phyloP scores from a whole-genome alignment of 768 basidiomycete species.

The Russula griseocarnosa region DNA sequence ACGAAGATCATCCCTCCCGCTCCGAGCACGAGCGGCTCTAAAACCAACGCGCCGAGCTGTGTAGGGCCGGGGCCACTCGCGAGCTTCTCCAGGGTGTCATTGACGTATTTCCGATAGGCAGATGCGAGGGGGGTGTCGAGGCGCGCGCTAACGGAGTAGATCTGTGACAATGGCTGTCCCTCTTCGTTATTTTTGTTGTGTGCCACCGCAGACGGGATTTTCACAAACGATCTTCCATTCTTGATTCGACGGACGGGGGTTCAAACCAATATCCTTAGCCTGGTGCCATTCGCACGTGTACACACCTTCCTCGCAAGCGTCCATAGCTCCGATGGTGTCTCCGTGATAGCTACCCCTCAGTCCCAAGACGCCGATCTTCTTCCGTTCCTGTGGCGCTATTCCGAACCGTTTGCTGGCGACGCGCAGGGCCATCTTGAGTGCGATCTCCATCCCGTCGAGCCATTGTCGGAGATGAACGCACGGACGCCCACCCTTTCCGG shows the following conservation, averaged over 20 bases:
- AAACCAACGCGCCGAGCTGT: conserved; percentile 67
- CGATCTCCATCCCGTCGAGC: conserved; percentile 97
- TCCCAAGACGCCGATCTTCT: conserved; percentile 72
- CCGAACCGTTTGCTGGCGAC: conserved; percentile 48
- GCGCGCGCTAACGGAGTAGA: conserved; percentile 69
- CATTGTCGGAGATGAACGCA: conserved; percentile 92
- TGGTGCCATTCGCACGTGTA: conserved; percentile 96
- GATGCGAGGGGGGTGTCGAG: conserved; percentile 57
- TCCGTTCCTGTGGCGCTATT: conserved; percentile 40
- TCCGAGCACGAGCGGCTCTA: conserved; percentile 92
- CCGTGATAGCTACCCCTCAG: conserved; percentile 94
- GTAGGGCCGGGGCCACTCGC: conserved; percentile 37
- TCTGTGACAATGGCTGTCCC: conserved; percentile 48
- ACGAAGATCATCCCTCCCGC: conserved; percentile 98
- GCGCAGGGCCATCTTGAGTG: conserved; percentile 92
- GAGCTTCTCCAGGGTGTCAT: conserved; percentile 46
- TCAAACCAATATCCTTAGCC: conserved; percentile 90
- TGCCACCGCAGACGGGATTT: conserved; percentile 48
- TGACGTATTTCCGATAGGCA: conserved; percentile 59
- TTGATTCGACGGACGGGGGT: conserved; percentile 71
- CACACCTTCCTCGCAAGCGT: conserved; percentile 86
- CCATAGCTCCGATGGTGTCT: conserved; percentile 97
- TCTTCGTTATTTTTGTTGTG: conserved; percentile 30
- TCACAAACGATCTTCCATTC: conserved; percentile 52
- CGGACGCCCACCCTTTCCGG: conserved; percentile 92